Evolutionary conservation across 306 rosid species (phyloP), one percentile per base, ranked within the genome.

Genomic region (Castanospermum australe): DNA sequence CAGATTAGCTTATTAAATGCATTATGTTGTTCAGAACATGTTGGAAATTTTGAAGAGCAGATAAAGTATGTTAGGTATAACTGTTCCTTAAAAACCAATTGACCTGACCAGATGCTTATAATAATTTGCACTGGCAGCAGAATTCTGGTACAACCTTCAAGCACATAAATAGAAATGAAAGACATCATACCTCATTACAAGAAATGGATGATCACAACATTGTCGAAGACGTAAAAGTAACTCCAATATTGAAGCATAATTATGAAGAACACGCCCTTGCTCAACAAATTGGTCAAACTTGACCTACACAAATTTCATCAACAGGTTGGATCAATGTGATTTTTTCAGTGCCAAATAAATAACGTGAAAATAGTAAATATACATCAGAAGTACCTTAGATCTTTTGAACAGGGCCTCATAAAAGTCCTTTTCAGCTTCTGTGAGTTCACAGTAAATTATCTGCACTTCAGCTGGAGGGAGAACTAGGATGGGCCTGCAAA

Each of bases 231-330:
- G 98, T 85, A 94, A 91, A 77, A 94, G 97, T 60, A 94, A 82
- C 90, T 92, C 97, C 90, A 94, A 76, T 81, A 94, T 94, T 77
- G 97, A 94, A 83, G 97, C 98, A 82, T 94, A 94, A 82, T 92
- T 94, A 90, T 94, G 98, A 91, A 94, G 98, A 90, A 94, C 89
- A 35, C 97, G 97, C 71, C 98, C 98, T 89, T 94, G 97, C 80
- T 92, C 97, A 80, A 94, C 96, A 89, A 92, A 92, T 56, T 94
- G 97, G 78, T 92, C 97, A 77, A 94, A 94, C 77, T 89, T 94
- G 72, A 94, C 97, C 98, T 94, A 76, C 83, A 82, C 8, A 39
- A 28, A 67, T 67, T 86, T 67, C 57, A 67, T 55, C 61, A 81
- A 52, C 33, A 28, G 61, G 57, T 81, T 77, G 66, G 54, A 83